A percentile compares a stretch with the other conserved stretches of the same genome.
Conservation (phyloP, 345 rosid genomes). For the Cardamine chenopodiifolia region DNA sequence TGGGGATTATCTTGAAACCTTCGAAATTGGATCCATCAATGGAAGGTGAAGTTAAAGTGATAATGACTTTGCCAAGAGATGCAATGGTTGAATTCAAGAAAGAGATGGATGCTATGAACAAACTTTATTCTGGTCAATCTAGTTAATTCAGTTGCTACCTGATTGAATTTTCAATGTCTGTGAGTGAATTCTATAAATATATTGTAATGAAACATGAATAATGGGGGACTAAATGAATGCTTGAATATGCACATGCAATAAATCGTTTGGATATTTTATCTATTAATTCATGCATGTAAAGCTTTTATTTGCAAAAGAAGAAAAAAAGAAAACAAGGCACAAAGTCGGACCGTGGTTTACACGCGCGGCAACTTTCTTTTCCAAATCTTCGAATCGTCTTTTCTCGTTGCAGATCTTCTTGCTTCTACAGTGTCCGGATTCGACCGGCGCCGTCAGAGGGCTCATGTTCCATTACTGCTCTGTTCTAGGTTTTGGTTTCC, state of each 20-base stretch:
- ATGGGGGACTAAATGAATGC: neutral
- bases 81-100: slow-evolving; percentile 48
- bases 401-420: too few species aligned
- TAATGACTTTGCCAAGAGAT: slow-evolving; percentile 48
- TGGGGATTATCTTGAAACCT: slow-evolving; percentile 46
- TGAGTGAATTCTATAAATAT: neutral
- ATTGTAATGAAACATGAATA: neutral
- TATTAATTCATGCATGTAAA: too few species aligned
- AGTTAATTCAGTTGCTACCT: neutral
- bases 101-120: slow-evolving; percentile 33
- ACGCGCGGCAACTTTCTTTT: too few species aligned
- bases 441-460: too few species aligned
- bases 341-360: too few species aligned
- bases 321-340: too few species aligned
- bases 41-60: slow-evolving; percentile 51
- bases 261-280: too few species aligned
- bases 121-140: neutral
- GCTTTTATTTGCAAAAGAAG: too few species aligned
- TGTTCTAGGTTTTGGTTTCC: too few species aligned
- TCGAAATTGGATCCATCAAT: slow-evolving; percentile 42
- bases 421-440: too few species aligned
- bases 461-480: too few species aligned
- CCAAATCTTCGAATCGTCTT: too few species aligned
- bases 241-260: neutral
- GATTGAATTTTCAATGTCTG: neutral